Percentiles rank a stretch among this genome's conserved stretches.
These are phyloP conservation scores for Taphrina confusa DNA, from an alignment of 1,139 yeast genomes.

Conservation along the genomic window DNA sequence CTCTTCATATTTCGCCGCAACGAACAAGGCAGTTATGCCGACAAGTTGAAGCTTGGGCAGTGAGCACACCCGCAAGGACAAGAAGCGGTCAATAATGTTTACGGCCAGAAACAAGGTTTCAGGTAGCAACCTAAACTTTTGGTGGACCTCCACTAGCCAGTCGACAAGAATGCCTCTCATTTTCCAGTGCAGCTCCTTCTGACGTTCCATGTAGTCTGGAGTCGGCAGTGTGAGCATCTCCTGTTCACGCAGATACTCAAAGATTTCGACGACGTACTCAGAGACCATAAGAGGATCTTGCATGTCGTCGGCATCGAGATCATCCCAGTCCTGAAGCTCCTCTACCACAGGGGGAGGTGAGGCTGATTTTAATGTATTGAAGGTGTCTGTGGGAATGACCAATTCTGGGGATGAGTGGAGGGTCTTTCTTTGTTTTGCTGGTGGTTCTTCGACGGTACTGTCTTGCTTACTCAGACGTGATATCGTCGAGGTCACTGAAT, in stretches of 20 bases:
- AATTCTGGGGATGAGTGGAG: slow-evolving; percentile 8
- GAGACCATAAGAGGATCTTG: slow-evolving; percentile 95
- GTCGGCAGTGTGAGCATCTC: slow-evolving; percentile 73
- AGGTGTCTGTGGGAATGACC: background rate
- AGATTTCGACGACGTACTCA: slow-evolving; percentile 87
- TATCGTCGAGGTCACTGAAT: slow-evolving; percentile 1
- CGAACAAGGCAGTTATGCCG: slow-evolving; percentile 86
- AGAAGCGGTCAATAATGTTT: slow-evolving; percentile 86
- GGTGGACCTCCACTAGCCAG: slow-evolving; percentile 93
- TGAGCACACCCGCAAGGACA: slow-evolving; percentile 76
- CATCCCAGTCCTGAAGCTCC: slow-evolving; percentile 63
- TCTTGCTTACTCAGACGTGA: slow-evolving; percentile 12
- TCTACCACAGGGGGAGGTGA: slow-evolving; percentile 10
- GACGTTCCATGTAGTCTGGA: slow-evolving; percentile 70
- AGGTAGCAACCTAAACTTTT: slow-evolving; percentile 80
- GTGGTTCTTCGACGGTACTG: slow-evolving; percentile 30
- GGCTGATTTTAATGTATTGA: background rate
- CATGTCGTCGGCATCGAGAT: slow-evolving; percentile 83
- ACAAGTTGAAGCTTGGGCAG: slow-evolving; percentile 82
- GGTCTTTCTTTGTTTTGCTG: slow-evolving; percentile 33
- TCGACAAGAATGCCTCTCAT: slow-evolving; percentile 90
- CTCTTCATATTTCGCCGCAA: slow-evolving; percentile 95
- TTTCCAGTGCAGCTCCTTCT: slow-evolving; percentile 74
- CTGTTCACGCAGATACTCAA: slow-evolving; percentile 71
- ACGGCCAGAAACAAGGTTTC: slow-evolving; percentile 88